These are phyloP conservation scores for Dryas alaskensis DNA, from an alignment of 306 rosid genomes.

Conservation along the genomic window DNA sequence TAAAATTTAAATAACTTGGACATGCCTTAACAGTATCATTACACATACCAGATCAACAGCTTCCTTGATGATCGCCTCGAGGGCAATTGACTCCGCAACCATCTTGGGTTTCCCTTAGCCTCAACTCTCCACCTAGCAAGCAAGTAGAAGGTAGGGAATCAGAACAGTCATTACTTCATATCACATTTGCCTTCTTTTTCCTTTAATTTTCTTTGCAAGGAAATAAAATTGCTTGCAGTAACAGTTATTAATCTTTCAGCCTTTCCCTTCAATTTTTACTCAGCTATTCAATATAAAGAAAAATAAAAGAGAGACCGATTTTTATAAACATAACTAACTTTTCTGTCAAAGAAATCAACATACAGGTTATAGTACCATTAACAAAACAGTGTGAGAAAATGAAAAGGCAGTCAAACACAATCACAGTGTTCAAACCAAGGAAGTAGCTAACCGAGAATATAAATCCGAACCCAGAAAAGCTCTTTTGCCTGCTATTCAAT, in stretches of 20 bases:
- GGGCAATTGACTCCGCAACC: constrained; percentile 38
- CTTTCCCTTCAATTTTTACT: too few species aligned
- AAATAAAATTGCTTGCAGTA: not conserved
- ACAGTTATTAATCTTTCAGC: too few species aligned
- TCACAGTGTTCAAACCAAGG: not conserved
- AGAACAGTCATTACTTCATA: constrained; percentile 8
- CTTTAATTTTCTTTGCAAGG: not conserved
- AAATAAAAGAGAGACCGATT: too few species aligned
- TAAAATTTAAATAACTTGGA: not conserved
- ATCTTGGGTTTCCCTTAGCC: constrained; percentile 30
- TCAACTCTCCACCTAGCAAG: constrained; percentile 21
- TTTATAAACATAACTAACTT: too few species aligned
- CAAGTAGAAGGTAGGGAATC: constrained; percentile 13
- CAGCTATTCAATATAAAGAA: too few species aligned
- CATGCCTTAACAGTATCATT: not conserved
- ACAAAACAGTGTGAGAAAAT: not conserved
- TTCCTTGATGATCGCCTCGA: constrained; percentile 61
- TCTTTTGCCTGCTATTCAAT: not conserved
- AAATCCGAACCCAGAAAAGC: not conserved
- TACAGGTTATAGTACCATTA: not conserved
- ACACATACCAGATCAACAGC: constrained; percentile 64
- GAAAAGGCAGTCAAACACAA: not conserved
- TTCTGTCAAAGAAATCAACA: not conserved
- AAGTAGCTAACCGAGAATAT: not conserved
- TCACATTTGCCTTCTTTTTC: not conserved